phyloP scores from a whole-genome alignment of 306 rosid species.

The Benincasa hispida region DNA sequence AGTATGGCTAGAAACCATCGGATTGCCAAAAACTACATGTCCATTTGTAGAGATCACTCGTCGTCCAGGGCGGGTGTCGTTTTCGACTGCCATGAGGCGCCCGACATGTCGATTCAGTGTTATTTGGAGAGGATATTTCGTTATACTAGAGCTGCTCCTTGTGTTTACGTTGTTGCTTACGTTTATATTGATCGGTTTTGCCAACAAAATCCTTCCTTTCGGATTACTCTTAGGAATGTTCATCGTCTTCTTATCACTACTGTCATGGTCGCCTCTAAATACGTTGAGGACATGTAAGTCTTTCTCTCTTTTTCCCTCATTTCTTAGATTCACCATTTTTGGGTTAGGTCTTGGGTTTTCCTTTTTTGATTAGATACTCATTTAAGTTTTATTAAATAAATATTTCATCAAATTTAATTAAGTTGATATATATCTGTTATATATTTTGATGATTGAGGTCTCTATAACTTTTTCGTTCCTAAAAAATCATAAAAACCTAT shows the following conservation, averaged over 20 bases:
- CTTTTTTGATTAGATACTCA: no score
- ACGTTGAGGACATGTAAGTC: constrained; percentile 84
- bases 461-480: no score
- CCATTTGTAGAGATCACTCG: no score
- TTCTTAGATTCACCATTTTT: no score
- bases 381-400: no score
- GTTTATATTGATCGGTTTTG: constrained; percentile 86
- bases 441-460: no score
- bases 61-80: constrained; percentile 10
- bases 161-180: constrained; percentile 81
- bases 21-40: constrained; percentile 35
- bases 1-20: constrained; percentile 69
- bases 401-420: no score
- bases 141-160: constrained; percentile 80
- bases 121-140: constrained; percentile 73
- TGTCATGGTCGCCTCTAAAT: constrained; percentile 91
- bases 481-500: no score
- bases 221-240: constrained; percentile 57
- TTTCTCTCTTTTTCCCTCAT: neutral
- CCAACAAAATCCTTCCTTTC: constrained; percentile 49
- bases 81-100: constrained; percentile 62
- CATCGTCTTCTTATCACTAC: constrained; percentile 82
- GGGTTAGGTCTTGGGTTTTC: no score
- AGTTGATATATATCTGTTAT: no score
- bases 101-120: constrained; percentile 63